Percentiles rank a stretch among this genome's conserved stretches.
phyloP scores from a whole-genome alignment of 306 rosid genomes.

The Malus sylvestris region DNA sequence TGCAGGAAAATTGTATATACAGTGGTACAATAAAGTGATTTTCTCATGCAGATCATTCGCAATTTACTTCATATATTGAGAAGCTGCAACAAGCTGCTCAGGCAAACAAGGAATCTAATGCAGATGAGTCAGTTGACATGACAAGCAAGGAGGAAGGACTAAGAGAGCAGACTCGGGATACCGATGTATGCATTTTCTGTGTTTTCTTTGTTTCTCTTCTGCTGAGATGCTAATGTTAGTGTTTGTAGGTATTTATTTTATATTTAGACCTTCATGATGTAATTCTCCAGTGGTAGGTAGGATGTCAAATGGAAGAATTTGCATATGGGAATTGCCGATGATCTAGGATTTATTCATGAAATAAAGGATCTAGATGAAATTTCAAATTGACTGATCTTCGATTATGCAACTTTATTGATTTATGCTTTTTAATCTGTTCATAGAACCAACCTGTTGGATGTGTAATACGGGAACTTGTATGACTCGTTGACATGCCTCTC shows the following conservation, averaged over 20 bases:
- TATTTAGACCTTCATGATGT: neutral
- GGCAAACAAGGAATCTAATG: slow-evolving; percentile 38
- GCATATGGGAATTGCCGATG: neutral
- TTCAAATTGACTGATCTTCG: neutral
- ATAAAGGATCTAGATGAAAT: neutral
- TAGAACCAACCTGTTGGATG: neutral
- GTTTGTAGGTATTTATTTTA: neutral
- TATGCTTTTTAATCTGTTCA: neutral
- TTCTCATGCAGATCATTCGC: slow-evolving; percentile 47
- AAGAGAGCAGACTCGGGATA: slow-evolving; percentile 19
- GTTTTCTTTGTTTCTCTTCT: slow-evolving; percentile 15
- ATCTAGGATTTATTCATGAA: neutral
- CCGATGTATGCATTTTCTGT: slow-evolving; percentile 42
- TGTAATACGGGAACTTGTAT: neutral
- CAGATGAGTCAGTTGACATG: slow-evolving; percentile 36
- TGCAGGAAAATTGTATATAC: neutral
- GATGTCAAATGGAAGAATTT: neutral
- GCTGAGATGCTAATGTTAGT: neutral
- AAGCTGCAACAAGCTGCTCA: slow-evolving; percentile 45
- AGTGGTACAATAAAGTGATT: neutral
- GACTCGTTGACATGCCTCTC: neutral
- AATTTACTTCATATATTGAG: slow-evolving; percentile 45
- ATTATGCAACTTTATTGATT: neutral
- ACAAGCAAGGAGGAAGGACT: slow-evolving; percentile 29
- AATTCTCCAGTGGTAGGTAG: neutral